Evolutionary conservation across 352 stramenopile species (phyloP), one percentile per base, ranked within the genome.

Genomic region (Pythium rhizo-oryzae): DNA sequence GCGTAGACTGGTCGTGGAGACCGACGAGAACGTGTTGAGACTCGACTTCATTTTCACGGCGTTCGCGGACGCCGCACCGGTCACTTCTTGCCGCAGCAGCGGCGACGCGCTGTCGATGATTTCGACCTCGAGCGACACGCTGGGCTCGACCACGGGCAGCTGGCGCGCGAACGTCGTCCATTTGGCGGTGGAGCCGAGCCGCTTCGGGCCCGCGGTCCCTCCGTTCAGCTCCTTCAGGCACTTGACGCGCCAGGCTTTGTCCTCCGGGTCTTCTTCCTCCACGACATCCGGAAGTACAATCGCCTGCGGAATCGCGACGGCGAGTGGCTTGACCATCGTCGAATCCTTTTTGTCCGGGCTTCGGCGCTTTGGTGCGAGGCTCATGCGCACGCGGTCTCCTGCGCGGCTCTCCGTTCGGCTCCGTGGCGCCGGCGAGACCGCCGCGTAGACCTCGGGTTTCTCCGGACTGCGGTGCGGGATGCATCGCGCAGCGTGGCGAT

Each of bases 401-500:
- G 44, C 59, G 13, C 50, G 30, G 46, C 59, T 67, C 6, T 65
- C 59, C 6, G 54, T n/a, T 56, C 56, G 25, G 4, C 21, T 51
- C 21, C 61, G 52, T 33, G 72, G 41, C 6, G 35, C 55, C 33
- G 64, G 57, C 5, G 54, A 57, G 5, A 39, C 15, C 23, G n/a
- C 18, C 21, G 47, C 8, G 41, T 37, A 47, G 16, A 53, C 8
- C 49, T 65, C 56, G 19, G 24, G 21, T 54, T 82, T 81, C 4
- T 79, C 77, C 0, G 69, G 72, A 11, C 70, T 76, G 57, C 72
- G 79, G 13, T 63, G 68, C 0, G 79, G 82, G 0, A 91, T 60
- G 67, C 72, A 75, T 6, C 71, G 69, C 11, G 76, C 81, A n/a
- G 81, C 76, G 21, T 89, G 81, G 7, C 81, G 76, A 49, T 91